Evolutionary conservation across 2,329 filamentous ascomycete genomes (phyloP).

Genomic region (Cladosporium austrohemisphaericum): DNA sequence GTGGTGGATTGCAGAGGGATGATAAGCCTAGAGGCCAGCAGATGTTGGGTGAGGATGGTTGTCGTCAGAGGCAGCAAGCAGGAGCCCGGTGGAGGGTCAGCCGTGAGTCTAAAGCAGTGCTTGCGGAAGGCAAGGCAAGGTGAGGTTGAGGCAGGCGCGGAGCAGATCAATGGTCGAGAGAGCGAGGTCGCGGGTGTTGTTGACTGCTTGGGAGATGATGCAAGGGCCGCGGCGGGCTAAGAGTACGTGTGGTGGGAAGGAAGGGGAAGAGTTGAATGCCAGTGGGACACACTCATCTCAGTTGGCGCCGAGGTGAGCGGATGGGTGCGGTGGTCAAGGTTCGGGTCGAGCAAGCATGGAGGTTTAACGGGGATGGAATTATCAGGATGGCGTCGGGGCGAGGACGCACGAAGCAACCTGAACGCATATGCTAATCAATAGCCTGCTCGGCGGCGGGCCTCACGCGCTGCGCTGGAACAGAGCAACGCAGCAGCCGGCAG

Average conservation of each 20-base stretch:
- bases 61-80: background rate
- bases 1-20: background rate
- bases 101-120: background rate
- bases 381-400: conserved; percentile 7
- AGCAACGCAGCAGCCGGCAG: background rate
- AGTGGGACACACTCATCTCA: conserved; percentile 11
- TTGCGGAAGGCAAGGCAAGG: background rate
- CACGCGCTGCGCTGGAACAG: background rate
- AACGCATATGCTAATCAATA: conserved; percentile 1
- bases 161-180: background rate
- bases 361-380: background rate
- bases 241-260: conserved; percentile 1
- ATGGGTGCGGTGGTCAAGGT: conserved; percentile 11
- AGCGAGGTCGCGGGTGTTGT: conserved; percentile 11
- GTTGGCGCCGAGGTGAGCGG: conserved; percentile 11
- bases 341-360: background rate
- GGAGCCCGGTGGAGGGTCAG: background rate
- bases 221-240: conserved; percentile 13
- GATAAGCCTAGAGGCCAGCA: background rate
- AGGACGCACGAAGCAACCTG: conserved; percentile 11
- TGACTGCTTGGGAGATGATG: conserved; percentile 16
- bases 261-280: background rate
- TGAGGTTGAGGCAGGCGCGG: conserved; percentile 5
- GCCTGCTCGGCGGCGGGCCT: conserved; percentile 1
- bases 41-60: background rate